Percentiles rank a stretch among this genome's conserved stretches.
Conservation (phyloP, 257 asterid species). For the Handroanthus guayacan region DNA sequence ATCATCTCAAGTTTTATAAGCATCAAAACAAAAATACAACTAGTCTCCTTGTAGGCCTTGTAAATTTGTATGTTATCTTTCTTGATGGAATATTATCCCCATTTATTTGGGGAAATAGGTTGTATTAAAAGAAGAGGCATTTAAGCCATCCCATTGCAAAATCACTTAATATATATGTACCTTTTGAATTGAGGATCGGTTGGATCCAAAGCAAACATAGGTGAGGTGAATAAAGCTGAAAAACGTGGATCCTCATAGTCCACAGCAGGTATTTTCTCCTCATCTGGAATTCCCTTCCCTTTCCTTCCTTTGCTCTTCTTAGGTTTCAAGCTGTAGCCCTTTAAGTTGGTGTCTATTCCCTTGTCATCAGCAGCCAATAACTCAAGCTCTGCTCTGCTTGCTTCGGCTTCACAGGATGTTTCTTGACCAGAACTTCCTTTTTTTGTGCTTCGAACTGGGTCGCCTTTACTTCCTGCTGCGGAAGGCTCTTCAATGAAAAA, state of each 20-base stretch:
- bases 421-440: constrained; percentile 45
- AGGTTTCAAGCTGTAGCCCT: constrained; percentile 83
- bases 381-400: constrained; percentile 89
- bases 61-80: neutral
- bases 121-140: neutral
- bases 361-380: constrained; percentile 79
- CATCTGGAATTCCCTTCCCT: constrained; percentile 62
- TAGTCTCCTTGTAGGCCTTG: neutral
- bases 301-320: constrained; percentile 72
- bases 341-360: constrained; percentile 57
- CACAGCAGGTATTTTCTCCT: constrained; percentile 63
- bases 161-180: constrained; percentile 40
- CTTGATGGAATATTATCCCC: neutral
- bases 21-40: neutral
- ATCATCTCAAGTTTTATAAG: neutral
- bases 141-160: neutral
- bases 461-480: constrained; percentile 38
- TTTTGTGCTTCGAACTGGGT: constrained; percentile 38
- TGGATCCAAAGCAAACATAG: constrained; percentile 85
- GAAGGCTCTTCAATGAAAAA: constrained; percentile 72
- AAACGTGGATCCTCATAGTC: constrained; percentile 84
- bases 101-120: neutral
- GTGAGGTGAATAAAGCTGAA: constrained; percentile 60
- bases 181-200: constrained; percentile 97
- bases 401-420: constrained; percentile 60